Evolutionary conservation across 164 flowering plant genomes (phyloP), one percentile per base, ranked within the genome.

Genomic region (Tetrastigma voinierianum): DNA sequence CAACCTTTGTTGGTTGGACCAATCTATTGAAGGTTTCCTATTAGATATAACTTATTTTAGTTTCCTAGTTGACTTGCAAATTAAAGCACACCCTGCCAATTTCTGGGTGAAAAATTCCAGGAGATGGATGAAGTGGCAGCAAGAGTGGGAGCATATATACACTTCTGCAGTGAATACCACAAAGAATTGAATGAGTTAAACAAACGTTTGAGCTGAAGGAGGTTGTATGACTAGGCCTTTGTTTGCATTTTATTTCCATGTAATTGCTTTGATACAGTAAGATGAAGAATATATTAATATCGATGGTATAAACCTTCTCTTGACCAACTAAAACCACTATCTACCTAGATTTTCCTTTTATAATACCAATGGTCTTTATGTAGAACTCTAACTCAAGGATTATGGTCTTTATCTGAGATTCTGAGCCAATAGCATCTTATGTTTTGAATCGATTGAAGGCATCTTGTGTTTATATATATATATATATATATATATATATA

Each of bases 81-180:
- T 64, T 4, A 16, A 16, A 9, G 8, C 25, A 14, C 16, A 4
- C n/a, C 40, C 45, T 58, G 24, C 49, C 49, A 57, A 63, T 54
- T 25, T 66, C 62, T 76, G 65, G 92, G 82, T 72, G 90, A 66
- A 48, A 54, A 84, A 74, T 70, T 86, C 52, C 69, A 73, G 62
- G 94, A 83, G 70, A 80, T 84, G 61, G 96, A 88, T 72, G 96
- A 84, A 76, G 87, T 73, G 16, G 86, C 83, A 47, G 86, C 83
- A 55, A 89, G 88, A 91, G 77, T 88, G 86, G 97, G 96, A 93
- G 73, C 94, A 93, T 77, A n/a, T n/a, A n/a, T n/a, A 81, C 81
- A 13, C 77, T 89, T 65, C 63, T 85, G 57, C 94, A 83, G n/a
- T n/a, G 61, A 82, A 84, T 72, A 81, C 82, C 13, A 87, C 76